These are phyloP conservation scores for Cladophialophora carrionii DNA, from an alignment of 2,329 filamentous ascomycete genomes.

Conservation along the genomic window DNA sequence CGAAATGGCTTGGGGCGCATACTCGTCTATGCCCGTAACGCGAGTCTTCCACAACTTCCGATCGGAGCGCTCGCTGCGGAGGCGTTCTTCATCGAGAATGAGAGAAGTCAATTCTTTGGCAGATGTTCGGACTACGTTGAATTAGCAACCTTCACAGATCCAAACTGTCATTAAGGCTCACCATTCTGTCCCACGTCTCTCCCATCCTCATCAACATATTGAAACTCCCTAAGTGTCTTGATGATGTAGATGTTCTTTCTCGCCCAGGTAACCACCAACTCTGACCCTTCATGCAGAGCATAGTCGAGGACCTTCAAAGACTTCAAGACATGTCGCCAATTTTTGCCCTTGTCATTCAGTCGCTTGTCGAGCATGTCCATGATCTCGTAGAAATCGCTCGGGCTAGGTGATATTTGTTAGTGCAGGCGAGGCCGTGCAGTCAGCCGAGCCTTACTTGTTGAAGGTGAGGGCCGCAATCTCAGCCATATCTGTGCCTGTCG, in stretches of 20 bases:
- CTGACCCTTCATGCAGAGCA: constrained; percentile 94
- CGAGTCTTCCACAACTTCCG: constrained; percentile 96
- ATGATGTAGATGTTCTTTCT: constrained; percentile 98
- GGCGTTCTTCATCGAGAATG: constrained; percentile 88
- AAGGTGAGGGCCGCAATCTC: constrained; percentile 98
- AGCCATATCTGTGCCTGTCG: constrained; percentile 96
- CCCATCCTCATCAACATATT: constrained; percentile 93
- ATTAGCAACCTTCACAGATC: constrained; percentile 24
- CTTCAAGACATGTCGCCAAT: constrained; percentile 98
- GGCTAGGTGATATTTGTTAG: constrained; percentile 57
- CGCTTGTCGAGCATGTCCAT: constrained; percentile 99
- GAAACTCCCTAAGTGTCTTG: constrained; percentile 95
- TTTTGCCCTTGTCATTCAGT: constrained; percentile 98
- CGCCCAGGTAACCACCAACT: constrained; percentile 95
- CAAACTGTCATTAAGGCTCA: constrained; percentile 51
- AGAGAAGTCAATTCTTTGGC: constrained; percentile 94
- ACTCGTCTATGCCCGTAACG: constrained; percentile 90
- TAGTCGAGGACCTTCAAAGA: constrained; percentile 97
- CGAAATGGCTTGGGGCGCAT: constrained; percentile 54
- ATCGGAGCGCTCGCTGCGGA: constrained; percentile 87
- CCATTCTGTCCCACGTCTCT: constrained; percentile 95
- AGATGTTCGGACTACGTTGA: constrained; percentile 76
- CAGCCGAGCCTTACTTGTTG: constrained; percentile 70
- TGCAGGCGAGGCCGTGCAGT: background rate
- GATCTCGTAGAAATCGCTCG: constrained; percentile 97